Percentiles rank a stretch among this genome's conserved stretches.
phyloP scores from a whole-genome alignment of 257 asterid species.

The Solanum sejunctum region DNA sequence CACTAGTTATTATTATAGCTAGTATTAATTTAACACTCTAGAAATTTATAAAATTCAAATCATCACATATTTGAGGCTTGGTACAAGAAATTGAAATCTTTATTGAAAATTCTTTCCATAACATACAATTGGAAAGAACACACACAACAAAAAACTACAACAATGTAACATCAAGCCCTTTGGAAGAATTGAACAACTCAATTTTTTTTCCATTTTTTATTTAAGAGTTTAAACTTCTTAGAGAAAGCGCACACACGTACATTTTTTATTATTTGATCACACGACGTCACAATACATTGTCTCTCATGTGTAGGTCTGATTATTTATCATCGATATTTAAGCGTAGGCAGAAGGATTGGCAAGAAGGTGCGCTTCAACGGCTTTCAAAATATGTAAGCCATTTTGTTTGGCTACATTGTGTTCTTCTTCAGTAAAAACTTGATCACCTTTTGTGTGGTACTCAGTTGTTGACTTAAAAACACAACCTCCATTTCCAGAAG shows the following conservation, averaged over 20 bases:
- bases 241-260: background rate
- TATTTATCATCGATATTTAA: background rate
- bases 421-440: conserved; percentile 13
- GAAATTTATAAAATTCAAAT: no score
- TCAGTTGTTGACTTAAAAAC: conserved; percentile 11
- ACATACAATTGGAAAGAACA: background rate
- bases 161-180: background rate
- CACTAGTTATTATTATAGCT: no score
- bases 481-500: conserved; percentile 20
- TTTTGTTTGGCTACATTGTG: conserved; percentile 21
- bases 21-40: no score
- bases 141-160: background rate
- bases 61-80: no score
- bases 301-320: background rate
- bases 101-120: background rate
- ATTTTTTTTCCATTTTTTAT: background rate
- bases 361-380: conserved; percentile 14
- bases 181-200: background rate
- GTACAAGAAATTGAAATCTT: background rate
- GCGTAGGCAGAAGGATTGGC: conserved; percentile 10
- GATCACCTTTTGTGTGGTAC: conserved; percentile 20
- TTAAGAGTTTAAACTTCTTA: background rate
- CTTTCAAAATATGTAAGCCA: conserved; percentile 13
- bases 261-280: background rate
- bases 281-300: background rate